Evolutionary conservation across 2,329 filamentous ascomycete species (phyloP), one percentile per base, ranked within the genome.

Genomic region (Neoarthrinium moseri): DNA sequence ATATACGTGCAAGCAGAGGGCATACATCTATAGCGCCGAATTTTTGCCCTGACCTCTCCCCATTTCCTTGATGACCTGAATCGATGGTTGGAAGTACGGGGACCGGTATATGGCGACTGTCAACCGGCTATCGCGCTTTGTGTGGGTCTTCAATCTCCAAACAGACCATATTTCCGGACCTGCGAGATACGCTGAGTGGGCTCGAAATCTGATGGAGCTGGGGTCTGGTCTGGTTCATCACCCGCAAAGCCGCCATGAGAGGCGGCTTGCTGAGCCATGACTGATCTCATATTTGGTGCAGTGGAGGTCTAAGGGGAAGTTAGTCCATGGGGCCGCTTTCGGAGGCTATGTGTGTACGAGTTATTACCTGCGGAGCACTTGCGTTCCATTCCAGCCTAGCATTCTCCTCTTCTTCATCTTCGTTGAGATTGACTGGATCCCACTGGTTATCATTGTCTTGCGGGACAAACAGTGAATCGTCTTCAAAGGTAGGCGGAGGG

Each of bases 101-200:
- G n/a, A n/a, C n/a, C n/a, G n/a, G n/a, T n/a, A n/a, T n/a, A n/a
- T n/a, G n/a, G n/a, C n/a, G n/a, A n/a, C n/a, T n/a, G n/a, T n/a
- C n/a, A n/a, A n/a, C n/a, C n/a, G n/a, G n/a, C n/a, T n/a, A n/a
- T n/a, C n/a, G n/a, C n/a, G n/a, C n/a, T n/a, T n/a, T n/a, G n/a
- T n/a, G n/a, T n/a, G n/a, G n/a, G n/a, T n/a, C n/a, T n/a, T n/a
- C 59, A 64, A 18, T 64, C 56, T n/a, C 58, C 57, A 32, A 73
- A 75, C 12, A 75, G 58, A 3, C 72, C 68, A 47, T 71, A 60
- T 40, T 64, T 68, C 52, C 74, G 68, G 48, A 86, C 84, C 58
- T 91, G 80, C 17, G 86, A 87, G 23, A 91, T 70, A 45, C 80
- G 78, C 61, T 92, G 88, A 2, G 88, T 91, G 18, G 88, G 87